Evolutionary conservation across 371 early-diverging fungal species (phyloP).

Genomic region (Dinochytrium kinnereticum): DNA sequence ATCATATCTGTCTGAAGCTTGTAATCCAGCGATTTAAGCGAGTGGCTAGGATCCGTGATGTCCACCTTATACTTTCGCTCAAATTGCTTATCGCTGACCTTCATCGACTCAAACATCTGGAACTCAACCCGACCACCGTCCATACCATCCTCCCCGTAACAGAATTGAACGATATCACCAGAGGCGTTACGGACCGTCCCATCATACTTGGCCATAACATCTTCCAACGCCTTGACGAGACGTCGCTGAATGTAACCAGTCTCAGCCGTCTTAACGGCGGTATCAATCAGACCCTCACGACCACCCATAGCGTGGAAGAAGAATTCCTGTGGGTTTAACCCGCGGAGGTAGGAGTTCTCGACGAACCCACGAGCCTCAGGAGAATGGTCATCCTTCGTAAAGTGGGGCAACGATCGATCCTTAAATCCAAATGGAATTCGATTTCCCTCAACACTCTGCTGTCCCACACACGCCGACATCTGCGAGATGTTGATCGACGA

Average conservation of each 20-base stretch:
- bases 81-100: constrained; percentile 72
- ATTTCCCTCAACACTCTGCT: constrained; percentile 99
- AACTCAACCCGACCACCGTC: constrained; percentile 93
- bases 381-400: constrained; percentile 97
- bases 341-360: constrained; percentile 97
- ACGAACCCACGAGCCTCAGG: constrained; percentile 99
- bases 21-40: constrained; percentile 68
- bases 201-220: constrained; percentile 98
- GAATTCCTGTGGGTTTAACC: constrained; percentile 98
- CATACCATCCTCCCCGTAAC: constrained; percentile 99
- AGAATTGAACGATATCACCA: constrained; percentile 94
- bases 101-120: constrained; percentile 77
- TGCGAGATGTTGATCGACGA: constrained; percentile 99
- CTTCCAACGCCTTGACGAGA: constrained; percentile 98
- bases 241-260: constrained; percentile 99
- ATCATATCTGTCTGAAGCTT: constrained; percentile 52
- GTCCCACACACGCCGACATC: constrained; percentile 99
- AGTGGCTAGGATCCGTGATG: constrained; percentile 70
- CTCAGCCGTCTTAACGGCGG: constrained; percentile 99
- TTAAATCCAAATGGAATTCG: constrained; percentile 99
- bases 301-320: constrained; percentile 99
- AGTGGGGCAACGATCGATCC: constrained; percentile 97
- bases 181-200: constrained; percentile 96
- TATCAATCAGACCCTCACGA: constrained; percentile 98
- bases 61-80: constrained; percentile 82